These are phyloP conservation scores for Podospora appendiculata DNA, from an alignment of 495 filamentous ascomycete genomes.

Conservation along the genomic window DNA sequence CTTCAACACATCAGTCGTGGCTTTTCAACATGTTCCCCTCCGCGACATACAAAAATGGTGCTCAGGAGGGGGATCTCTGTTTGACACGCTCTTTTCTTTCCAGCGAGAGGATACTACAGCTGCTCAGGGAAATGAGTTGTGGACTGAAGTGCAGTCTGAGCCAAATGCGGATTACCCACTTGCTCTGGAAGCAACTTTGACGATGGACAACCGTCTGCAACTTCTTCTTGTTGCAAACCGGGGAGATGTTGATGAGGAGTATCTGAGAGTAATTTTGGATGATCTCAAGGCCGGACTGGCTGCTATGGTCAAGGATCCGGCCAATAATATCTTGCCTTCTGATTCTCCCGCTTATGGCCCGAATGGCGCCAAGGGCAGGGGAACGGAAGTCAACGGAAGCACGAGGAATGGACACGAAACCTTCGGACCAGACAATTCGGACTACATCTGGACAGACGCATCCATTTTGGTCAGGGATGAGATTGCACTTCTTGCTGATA, in stretches of 20 bases:
- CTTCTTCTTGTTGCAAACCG: slow-evolving; percentile 49
- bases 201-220: slow-evolving; percentile 31
- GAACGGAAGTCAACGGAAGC: too few relatives aligned
- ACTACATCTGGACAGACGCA: slow-evolving; percentile 47
- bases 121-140: slow-evolving; percentile 25
- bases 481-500: slow-evolving; percentile 52
- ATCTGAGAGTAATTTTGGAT: slow-evolving; percentile 29
- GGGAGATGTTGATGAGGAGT: slow-evolving; percentile 20
- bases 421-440: not conserved
- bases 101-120: slow-evolving; percentile 34
- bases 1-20: slow-evolving; percentile 50
- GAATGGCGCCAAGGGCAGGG: too few relatives aligned
- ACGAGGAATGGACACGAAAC: too few relatives aligned
- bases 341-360: too few relatives aligned
- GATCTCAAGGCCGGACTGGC: slow-evolving; percentile 26
- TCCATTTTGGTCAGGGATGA: slow-evolving; percentile 45
- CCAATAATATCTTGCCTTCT: not conserved
- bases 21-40: slow-evolving; percentile 65
- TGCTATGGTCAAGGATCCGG: slow-evolving; percentile 2
- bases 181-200: slow-evolving; percentile 61
- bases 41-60: slow-evolving; percentile 68
- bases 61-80: slow-evolving; percentile 50
- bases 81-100: slow-evolving; percentile 84
- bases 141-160: slow-evolving; percentile 44
- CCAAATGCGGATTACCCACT: slow-evolving; percentile 59